Evolutionary conservation across 768 basidiomycete genomes (phyloP).

Genomic region (Macrolepiota albuminosa): DNA sequence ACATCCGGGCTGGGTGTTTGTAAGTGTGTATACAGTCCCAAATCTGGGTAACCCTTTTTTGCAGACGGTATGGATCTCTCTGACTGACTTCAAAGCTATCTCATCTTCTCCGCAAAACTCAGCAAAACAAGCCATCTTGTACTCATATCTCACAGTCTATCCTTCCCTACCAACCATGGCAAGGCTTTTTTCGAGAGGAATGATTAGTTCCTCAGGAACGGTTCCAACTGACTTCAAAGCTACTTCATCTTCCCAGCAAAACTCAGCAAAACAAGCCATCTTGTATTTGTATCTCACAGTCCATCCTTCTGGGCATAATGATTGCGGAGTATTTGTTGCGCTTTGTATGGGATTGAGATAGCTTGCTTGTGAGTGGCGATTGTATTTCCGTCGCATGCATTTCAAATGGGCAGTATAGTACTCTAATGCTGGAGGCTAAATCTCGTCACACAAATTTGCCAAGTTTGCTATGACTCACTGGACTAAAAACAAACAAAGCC

Average conservation of each 20-base stretch:
- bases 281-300: constrained; percentile 97
- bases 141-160: constrained; percentile 96
- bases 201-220: constrained; percentile 2
- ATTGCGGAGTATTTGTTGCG: constrained; percentile 40
- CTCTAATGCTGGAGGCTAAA: constrained; percentile 82
- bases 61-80: not conserved
- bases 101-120: too few relatives aligned
- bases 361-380: constrained; percentile 63
- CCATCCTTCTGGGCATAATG: constrained; percentile 86
- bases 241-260: constrained; percentile 87
- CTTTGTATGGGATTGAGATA: constrained; percentile 50
- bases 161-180: constrained; percentile 42
- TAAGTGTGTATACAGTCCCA: not conserved
- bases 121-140: constrained; percentile 95
- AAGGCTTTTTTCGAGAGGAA: too few relatives aligned
- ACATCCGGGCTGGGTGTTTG: not conserved
- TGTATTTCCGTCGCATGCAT: constrained; percentile 86
- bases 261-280: constrained; percentile 95
- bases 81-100: constrained; percentile 77
- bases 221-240: constrained; percentile 71
- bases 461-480: constrained; percentile 79
- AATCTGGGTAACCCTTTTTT: too few relatives aligned
- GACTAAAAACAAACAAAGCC: constrained; percentile 90
- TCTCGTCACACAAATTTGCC: constrained; percentile 65
- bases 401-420: constrained; percentile 94